These are phyloP conservation scores for Fusarium musae DNA, from an alignment of 2,329 filamentous ascomycete genomes.

Conservation along the genomic window DNA sequence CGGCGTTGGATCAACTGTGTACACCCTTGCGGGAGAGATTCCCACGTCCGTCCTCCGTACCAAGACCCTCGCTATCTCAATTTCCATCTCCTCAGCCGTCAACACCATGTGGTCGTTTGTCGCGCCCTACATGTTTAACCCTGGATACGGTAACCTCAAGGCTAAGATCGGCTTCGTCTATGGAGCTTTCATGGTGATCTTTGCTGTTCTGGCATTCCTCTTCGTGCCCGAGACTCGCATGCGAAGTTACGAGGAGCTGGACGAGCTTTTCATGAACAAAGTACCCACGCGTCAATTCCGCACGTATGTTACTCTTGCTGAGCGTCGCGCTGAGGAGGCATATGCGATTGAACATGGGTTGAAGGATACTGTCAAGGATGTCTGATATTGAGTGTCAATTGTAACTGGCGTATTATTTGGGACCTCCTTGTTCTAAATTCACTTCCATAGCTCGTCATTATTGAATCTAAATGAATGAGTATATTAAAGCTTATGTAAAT, in stretches of 20 bases:
- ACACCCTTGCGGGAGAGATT: slow-evolving; percentile 55
- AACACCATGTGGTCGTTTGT: slow-evolving; percentile 57
- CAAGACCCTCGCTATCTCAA: slow-evolving; percentile 57
- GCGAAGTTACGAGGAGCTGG: slow-evolving; percentile 45
- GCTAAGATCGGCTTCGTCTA: slow-evolving; percentile 56
- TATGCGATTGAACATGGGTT: slow-evolving; percentile 19
- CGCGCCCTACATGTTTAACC: slow-evolving; percentile 58
- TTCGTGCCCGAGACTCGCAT: slow-evolving; percentile 60
- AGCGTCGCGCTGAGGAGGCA: slow-evolving; percentile 40
- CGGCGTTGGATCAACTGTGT: slow-evolving; percentile 54
- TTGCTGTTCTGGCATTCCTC: slow-evolving; percentile 54
- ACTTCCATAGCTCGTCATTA: fast-evolving
- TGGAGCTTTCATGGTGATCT: slow-evolving; percentile 50
- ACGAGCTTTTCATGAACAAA: slow-evolving; percentile 44
- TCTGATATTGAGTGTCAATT: fast-evolving
- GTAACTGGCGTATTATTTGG: fast-evolving
- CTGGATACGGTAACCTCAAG: slow-evolving; percentile 50
- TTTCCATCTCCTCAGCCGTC: slow-evolving; percentile 53
- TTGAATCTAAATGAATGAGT: too few species aligned
- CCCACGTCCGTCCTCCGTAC: slow-evolving; percentile 56
- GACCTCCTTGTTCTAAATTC: fast-evolving
- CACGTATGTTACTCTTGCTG: slow-evolving; percentile 38
- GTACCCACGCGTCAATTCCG: slow-evolving; percentile 41
- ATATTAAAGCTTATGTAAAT: too few species aligned
- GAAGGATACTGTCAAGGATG: not conserved